These are phyloP conservation scores for Flueggea neowawraea DNA, from an alignment of 441 rosid genomes.

Conservation along the genomic window DNA sequence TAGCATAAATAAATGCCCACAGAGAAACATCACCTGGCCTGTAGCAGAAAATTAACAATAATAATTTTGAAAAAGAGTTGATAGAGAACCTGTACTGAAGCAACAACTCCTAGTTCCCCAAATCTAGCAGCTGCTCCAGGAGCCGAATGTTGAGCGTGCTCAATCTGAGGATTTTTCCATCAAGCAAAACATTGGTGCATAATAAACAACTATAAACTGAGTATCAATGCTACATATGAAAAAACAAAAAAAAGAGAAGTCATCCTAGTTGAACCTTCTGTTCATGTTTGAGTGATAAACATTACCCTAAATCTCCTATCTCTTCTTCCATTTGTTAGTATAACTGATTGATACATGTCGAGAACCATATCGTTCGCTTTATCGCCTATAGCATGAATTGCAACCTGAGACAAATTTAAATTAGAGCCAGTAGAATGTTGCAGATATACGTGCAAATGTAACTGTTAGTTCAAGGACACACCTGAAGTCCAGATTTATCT, in stretches of 20 bases:
- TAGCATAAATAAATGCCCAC: no score
- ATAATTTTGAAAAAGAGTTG: not conserved
- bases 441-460: not conserved
- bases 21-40: no score
- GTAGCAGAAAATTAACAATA: no score
- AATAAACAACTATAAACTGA: conserved; percentile 5
- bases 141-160: conserved; percentile 89
- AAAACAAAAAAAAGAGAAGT: not conserved
- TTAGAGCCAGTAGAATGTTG: not conserved
- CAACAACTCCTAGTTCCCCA: conserved; percentile 65
- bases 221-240: not conserved
- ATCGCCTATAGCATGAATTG: conserved; percentile 94
- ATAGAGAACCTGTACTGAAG: conserved; percentile 67
- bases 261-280: not conserved
- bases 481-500: conserved; percentile 76
- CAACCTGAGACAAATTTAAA: conserved; percentile 52
- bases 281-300: conserved; percentile 19
- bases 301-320: conserved; percentile 85
- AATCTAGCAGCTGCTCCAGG: conserved; percentile 60
- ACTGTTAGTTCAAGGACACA: not conserved
- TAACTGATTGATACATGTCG: conserved; percentile 58
- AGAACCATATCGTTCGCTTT: conserved; percentile 79
- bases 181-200: conserved; percentile 2
- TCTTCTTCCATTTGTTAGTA: conserved; percentile 58
- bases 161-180: conserved; percentile 45